Conservation (phyloP, 306 rosid genomes). For the Alnus rubra region DNA sequence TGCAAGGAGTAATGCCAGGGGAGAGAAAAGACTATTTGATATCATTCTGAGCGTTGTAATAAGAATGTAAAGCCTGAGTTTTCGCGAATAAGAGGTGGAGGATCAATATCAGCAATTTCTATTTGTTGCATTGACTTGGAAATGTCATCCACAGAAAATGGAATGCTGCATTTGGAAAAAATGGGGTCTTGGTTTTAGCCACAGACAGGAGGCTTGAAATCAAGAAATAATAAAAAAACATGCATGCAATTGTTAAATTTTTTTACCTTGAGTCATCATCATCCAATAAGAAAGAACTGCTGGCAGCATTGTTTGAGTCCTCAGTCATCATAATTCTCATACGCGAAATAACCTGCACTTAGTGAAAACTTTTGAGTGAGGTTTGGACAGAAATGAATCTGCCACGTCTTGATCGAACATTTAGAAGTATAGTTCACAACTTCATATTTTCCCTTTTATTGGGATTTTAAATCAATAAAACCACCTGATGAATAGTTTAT, state of each 20-base stretch:
- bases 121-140: constrained; percentile 92
- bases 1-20: constrained; percentile 33
- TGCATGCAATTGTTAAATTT: background rate
- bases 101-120: constrained; percentile 88
- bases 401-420: too few species aligned
- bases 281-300: constrained; percentile 93
- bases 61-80: constrained; percentile 88
- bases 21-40: constrained; percentile 21
- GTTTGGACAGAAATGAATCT: too few species aligned
- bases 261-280: constrained; percentile 93
- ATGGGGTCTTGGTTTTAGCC: too few species aligned
- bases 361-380: background rate
- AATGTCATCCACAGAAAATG: constrained; percentile 96
- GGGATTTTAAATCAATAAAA: too few species aligned
- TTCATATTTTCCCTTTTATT: too few species aligned
- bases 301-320: constrained; percentile 87
- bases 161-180: constrained; percentile 65
- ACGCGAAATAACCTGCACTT: constrained; percentile 72
- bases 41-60: constrained; percentile 76
- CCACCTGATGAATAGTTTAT: too few species aligned
- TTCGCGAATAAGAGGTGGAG: constrained; percentile 91
- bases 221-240: background rate
- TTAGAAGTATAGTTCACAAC: too few species aligned
- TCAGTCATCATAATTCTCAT: constrained; percentile 94
- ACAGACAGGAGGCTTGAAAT: too few species aligned